phyloP scores from a whole-genome alignment of 345 rosid species.

The Citrus sp. region DNA sequence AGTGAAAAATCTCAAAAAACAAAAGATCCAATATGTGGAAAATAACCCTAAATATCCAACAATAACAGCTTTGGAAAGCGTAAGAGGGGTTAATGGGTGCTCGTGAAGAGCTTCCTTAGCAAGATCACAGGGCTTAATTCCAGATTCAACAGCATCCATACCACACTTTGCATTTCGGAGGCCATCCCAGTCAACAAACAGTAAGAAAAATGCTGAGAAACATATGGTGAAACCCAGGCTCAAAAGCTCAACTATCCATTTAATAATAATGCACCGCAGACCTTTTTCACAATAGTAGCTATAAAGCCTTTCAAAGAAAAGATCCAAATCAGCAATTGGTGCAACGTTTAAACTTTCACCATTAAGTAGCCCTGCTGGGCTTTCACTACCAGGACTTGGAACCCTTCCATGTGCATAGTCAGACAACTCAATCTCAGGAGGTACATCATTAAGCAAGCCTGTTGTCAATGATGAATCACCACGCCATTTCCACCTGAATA shows the following conservation, averaged over 20 bases:
- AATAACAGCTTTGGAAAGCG: constrained; percentile 72
- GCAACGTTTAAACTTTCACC: constrained; percentile 82
- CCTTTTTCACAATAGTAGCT: constrained; percentile 96
- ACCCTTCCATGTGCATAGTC: constrained; percentile 72
- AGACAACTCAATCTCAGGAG: constrained; percentile 90
- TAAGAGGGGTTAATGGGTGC: constrained; percentile 89
- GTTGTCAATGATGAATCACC: constrained; percentile 72
- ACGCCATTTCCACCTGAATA: constrained; percentile 65
- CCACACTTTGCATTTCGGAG: constrained; percentile 99
- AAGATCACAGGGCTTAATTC: constrained; percentile 95
- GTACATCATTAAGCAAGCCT: constrained; percentile 72
- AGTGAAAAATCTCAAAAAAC: constrained; percentile 87
- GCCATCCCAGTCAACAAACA: constrained; percentile 97
- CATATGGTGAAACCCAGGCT: constrained; percentile 85
- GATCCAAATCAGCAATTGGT: constrained; percentile 89
- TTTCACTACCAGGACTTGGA: constrained; percentile 94
- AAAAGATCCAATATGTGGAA: constrained; percentile 82
- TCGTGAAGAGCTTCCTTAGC: constrained; percentile 84
- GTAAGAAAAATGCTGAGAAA: constrained; percentile 93
- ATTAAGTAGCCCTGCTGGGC: constrained; percentile 92
- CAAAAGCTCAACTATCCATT: constrained; percentile 95
- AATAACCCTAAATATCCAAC: constrained; percentile 87
- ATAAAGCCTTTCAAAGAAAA: constrained; percentile 86
- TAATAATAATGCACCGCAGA: constrained; percentile 86
- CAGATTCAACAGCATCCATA: constrained; percentile 97